phyloP scores from a whole-genome alignment of 768 basidiomycete genomes.

The Boletus tomentosulus region DNA sequence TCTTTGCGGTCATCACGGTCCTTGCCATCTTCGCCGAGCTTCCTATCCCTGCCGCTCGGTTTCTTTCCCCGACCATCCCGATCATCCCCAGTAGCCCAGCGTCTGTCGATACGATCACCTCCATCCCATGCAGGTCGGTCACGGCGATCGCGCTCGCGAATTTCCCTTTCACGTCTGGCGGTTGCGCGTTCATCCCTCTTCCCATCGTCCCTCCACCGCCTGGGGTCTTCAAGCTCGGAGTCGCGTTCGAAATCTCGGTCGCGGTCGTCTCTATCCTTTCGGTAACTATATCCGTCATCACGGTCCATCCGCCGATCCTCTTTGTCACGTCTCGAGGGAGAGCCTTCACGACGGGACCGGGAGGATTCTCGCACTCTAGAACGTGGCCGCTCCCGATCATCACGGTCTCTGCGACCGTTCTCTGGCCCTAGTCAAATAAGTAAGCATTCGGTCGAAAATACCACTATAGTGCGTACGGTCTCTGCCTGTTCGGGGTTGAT shows the following conservation, averaged over 20 bases:
- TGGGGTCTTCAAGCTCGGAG: slow-evolving; percentile 58
- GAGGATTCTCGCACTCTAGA: slow-evolving; percentile 65
- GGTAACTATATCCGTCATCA: slow-evolving; percentile 23
- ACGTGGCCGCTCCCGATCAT: slow-evolving; percentile 62
- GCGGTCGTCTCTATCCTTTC: slow-evolving; percentile 36
- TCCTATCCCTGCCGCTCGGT: slow-evolving; percentile 54
- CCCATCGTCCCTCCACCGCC: slow-evolving; percentile 81
- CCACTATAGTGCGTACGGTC: slow-evolving; percentile 47
- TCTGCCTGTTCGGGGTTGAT: slow-evolving; percentile 47
- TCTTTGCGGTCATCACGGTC: slow-evolving; percentile 52
- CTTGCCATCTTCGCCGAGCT: slow-evolving; percentile 42
- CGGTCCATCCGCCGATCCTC: slow-evolving; percentile 36
- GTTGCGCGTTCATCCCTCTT: slow-evolving; percentile 73
- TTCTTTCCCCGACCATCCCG: slow-evolving; percentile 64
- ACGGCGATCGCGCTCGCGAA: slow-evolving; percentile 41
- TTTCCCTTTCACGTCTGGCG: slow-evolving; percentile 53
- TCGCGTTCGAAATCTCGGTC: slow-evolving; percentile 45
- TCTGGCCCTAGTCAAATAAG: slow-evolving; percentile 43
- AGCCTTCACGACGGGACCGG: slow-evolving; percentile 54
- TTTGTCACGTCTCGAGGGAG: slow-evolving; percentile 47
- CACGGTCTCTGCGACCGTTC: slow-evolving; percentile 49
- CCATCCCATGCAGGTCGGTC: slow-evolving; percentile 49
- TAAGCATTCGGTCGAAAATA: slow-evolving; percentile 1
- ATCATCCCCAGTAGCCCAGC: slow-evolving; percentile 63
- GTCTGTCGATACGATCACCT: slow-evolving; percentile 43